Evolutionary conservation across 2,329 filamentous ascomycete genomes (phyloP).

Genomic region (Fusarium bulbicola): DNA sequence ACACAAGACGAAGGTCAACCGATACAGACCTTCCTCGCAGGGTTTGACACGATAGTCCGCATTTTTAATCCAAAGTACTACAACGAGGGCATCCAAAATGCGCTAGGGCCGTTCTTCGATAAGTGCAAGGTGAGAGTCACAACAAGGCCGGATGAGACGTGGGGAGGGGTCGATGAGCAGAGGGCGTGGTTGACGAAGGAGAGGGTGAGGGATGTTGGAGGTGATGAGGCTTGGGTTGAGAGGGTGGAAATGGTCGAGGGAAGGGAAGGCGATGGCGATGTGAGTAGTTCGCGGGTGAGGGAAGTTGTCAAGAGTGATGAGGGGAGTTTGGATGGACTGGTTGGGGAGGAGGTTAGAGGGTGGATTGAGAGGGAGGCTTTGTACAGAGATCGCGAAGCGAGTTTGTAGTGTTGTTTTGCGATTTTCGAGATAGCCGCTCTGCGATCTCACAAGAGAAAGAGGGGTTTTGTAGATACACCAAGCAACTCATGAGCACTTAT

Average conservation of each 20-base stretch:
- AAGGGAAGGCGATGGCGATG: conserved; percentile 51
- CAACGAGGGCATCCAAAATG: conserved; percentile 54
- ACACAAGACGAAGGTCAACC: conserved; percentile 19
- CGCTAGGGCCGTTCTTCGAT: conserved; percentile 71
- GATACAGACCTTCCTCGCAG: conserved; percentile 74
- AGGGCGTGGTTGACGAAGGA: conserved; percentile 59
- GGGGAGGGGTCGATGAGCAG: conserved; percentile 59
- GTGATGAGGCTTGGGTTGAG: conserved; percentile 64
- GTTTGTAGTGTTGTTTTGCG: background rate
- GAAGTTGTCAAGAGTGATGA: conserved; percentile 61
- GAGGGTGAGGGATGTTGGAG: conserved; percentile 62
- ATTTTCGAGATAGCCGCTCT: fast-evolving
- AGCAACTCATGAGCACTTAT: background rate
- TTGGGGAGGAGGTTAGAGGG: conserved; percentile 63
- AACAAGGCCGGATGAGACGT: conserved; percentile 68
- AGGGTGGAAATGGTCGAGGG: conserved; percentile 69
- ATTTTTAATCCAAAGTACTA: conserved; percentile 81
- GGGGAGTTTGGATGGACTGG: conserved; percentile 60
- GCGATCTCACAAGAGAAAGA: background rate
- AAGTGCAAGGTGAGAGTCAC: conserved; percentile 70
- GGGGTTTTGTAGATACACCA: fast-evolving
- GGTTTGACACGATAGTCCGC: conserved; percentile 79
- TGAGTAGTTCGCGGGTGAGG: conserved; percentile 72
- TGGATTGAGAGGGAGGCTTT: conserved; percentile 67
- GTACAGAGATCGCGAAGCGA: conserved; percentile 54